Base-by-base conservation (phyloP, 2,329 filamentous ascomycete species). In the Raffaelea albimanens region DNA sequence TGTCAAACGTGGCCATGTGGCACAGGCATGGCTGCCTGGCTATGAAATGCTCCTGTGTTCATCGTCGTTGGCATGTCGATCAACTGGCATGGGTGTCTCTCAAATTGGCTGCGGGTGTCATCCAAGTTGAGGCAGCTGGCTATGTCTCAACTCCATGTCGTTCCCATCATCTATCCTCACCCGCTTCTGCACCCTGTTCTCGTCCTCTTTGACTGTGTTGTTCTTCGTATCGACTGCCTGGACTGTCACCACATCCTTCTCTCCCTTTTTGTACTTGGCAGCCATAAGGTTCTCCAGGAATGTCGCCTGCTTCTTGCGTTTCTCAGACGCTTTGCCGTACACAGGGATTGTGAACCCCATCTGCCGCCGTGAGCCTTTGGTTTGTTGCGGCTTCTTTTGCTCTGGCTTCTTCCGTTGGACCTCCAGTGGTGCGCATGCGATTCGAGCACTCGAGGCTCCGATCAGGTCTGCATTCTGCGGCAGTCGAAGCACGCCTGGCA, bases 381-480 rank as follows among this genome's bases (percentile, higher is more conserved):
- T n/a, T n/a, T 20, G 39, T 16, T 18, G 39, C 5, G 10, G 39
- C 25, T 29, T 13, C 25, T 29, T 8, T 13, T 19, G 5, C 39
- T 8, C 18, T 8, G 18, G 8, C 39, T 5, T 9, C 18, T 22
- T 10, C 9, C 21, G 49, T 5, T 47, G 52, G 43, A 56, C 44
- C 40, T 55, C 49, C 5, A 50, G 18, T 2, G 52, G 53, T 20
- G 46, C 36, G 41, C 52, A 56, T 22, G 49, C 21, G 20, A 57
- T 52, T 20, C 54, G 53, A 5, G 49, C 52, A 1, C 53, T 47
- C 9, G 56, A 49, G 0, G 56, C 53, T 53, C 51, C 67, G 63
- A 70, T 45, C 23, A 57, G 45, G 22, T 46, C 48, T 9, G 48
- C 44, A 23, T 44, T 33, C 16, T 69, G 40, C 1, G 41, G 5